Conservation (phyloP, 352 stramenopile species). For the Pythium sp. region DNA sequence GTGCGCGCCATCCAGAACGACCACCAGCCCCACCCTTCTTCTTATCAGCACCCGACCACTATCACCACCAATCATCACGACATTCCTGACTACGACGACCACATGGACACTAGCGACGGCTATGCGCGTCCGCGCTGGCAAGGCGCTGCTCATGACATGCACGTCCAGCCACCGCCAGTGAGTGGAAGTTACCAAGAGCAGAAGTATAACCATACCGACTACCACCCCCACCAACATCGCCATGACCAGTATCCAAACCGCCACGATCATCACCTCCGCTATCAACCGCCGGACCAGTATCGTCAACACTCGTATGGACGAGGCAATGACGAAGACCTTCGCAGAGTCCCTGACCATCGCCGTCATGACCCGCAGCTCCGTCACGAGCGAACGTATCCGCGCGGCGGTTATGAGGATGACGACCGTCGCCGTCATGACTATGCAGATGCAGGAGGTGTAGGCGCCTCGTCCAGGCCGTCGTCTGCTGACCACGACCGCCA, state of each 20-base stretch:
- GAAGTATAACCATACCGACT: background rate
- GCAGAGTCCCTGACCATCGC: background rate
- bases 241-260: background rate
- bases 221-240: background rate
- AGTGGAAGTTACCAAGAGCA: background rate
- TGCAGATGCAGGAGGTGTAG: background rate
- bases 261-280: too few relatives aligned
- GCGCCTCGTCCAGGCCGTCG: background rate
- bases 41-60: slow-evolving; percentile 15
- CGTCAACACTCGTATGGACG: background rate
- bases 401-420: background rate
- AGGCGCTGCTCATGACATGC: background rate
- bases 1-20: slow-evolving; percentile 18
- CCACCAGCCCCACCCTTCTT: slow-evolving; percentile 14
- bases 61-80: slow-evolving; percentile 17
- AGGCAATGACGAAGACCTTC: background rate
- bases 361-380: background rate
- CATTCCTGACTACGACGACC: background rate
- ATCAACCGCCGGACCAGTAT: background rate
- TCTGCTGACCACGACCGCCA: background rate
- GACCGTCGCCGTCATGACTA: background rate
- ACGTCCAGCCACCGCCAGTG: background rate
- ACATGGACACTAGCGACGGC: background rate
- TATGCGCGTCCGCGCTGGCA: slow-evolving; percentile 3
- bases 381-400: background rate